A percentile compares a stretch with the other conserved stretches of the same genome.
Evolutionary conservation across 768 basidiomycete genomes (phyloP).

Genomic region (Boletus rubroflammeus): DNA sequence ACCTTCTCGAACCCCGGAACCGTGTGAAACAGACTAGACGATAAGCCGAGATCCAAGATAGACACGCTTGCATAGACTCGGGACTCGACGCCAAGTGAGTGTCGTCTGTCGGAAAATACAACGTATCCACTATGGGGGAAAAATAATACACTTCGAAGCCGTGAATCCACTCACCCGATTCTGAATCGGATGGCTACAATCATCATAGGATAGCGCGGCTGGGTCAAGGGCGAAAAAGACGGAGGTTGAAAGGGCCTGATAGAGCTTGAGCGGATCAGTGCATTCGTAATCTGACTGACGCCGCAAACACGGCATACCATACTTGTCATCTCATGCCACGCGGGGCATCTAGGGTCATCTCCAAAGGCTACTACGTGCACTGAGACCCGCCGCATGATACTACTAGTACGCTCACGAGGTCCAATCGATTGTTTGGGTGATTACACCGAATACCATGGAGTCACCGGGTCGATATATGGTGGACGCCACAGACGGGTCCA

Average conservation of each 20-base stretch:
- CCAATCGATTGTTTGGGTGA: not conserved
- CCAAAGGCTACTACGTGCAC: not conserved
- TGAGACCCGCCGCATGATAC: not conserved
- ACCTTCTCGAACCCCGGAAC: not conserved
- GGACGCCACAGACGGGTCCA: not conserved
- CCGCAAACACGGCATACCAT: not conserved
- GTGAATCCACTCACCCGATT: constrained; percentile 7
- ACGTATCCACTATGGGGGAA: not conserved
- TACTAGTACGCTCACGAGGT: not conserved
- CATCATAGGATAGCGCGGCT: not conserved
- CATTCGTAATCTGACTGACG: not conserved
- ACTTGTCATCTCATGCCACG: not conserved
- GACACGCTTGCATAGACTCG: not conserved
- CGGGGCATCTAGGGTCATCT: not conserved
- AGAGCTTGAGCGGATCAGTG: not conserved
- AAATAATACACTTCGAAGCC: not conserved
- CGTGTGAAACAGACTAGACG: constrained; percentile 4
- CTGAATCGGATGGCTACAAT: constrained; percentile 3
- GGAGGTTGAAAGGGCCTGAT: not conserved
- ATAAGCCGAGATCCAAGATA: constrained; percentile 2
- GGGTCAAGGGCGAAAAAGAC: not conserved
- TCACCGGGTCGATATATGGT: not conserved
- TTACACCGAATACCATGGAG: not conserved
- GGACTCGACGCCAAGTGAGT: not conserved
- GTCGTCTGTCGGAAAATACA: not conserved